phyloP scores from a whole-genome alignment of 31 red algal genomes.

The Odonthalia washingtoniensis region DNA sequence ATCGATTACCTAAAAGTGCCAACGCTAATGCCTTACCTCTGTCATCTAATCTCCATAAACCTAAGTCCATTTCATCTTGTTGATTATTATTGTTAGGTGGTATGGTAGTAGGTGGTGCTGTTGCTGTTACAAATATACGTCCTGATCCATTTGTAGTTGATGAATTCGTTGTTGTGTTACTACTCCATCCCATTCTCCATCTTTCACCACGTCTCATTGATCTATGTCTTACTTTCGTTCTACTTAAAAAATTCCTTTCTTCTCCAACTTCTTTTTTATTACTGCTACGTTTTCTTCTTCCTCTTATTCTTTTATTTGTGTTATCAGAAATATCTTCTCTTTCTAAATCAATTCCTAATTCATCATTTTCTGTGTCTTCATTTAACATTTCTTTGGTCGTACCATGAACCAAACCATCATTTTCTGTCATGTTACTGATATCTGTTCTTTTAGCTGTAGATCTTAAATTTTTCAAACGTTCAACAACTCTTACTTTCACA shows the following conservation, averaged over 20 bases:
- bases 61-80: not conserved
- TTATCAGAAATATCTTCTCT: no score
- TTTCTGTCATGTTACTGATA: no score
- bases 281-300: no score
- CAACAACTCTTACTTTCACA: no score
- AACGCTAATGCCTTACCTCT: conserved; percentile 55
- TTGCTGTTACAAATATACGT: not conserved
- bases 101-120: not conserved
- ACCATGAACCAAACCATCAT: no score
- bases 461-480: no score
- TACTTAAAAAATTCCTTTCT: not conserved
- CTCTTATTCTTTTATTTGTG: no score
- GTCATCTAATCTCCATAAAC: conserved; percentile 52
- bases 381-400: no score
- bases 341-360: no score
- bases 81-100: not conserved
- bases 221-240: not conserved
- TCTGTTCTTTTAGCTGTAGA: no score
- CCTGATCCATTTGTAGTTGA: not conserved
- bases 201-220: not conserved
- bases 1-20: conserved; percentile 77
- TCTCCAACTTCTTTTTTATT: no score
- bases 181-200: not conserved
- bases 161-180: not conserved
- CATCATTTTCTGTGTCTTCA: no score